Conservation (phyloP, 2,329 filamentous ascomycete species). For the Pseudohalonectria lignicola region DNA sequence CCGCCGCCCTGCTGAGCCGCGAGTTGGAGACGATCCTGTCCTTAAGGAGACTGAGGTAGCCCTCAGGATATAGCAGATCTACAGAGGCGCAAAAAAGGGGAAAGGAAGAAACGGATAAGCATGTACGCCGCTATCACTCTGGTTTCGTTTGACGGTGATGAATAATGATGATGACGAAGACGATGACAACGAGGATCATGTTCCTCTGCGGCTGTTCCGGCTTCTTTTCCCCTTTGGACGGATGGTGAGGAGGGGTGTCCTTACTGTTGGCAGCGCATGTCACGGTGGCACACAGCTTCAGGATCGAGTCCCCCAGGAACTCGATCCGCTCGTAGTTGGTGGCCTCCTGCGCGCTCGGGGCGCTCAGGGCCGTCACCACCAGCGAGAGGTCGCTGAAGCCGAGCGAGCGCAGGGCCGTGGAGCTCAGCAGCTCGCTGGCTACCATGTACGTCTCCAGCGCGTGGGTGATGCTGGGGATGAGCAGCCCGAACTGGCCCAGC, state of each 20-base stretch:
- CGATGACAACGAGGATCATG: no score
- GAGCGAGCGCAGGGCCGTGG: slow-evolving; percentile 39
- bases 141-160: no score
- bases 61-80: slow-evolving; percentile 65
- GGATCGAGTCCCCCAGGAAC: slow-evolving; percentile 73
- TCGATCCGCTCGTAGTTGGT: slow-evolving; percentile 76
- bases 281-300: slow-evolving; percentile 64
- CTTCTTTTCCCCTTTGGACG: no score
- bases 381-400: slow-evolving; percentile 41
- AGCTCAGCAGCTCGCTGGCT: slow-evolving; percentile 44
- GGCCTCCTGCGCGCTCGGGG: slow-evolving; percentile 46
- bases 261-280: slow-evolving; percentile 47
- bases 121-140: no score
- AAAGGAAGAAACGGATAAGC: neutral
- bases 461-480: slow-evolving; percentile 65
- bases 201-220: no score
- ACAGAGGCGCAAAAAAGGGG: neutral
- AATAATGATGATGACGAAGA: neutral
- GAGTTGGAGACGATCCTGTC: slow-evolving; percentile 64
- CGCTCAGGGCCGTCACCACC: slow-evolving; percentile 58
- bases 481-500: slow-evolving; percentile 35
- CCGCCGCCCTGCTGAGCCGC: slow-evolving; percentile 54
- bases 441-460: slow-evolving; percentile 55
- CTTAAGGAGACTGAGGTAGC: slow-evolving; percentile 59
- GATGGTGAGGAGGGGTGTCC: no score